Evolutionary conservation across 805 yeast species (phyloP).

Genomic region (Saturnispora galanensis): DNA sequence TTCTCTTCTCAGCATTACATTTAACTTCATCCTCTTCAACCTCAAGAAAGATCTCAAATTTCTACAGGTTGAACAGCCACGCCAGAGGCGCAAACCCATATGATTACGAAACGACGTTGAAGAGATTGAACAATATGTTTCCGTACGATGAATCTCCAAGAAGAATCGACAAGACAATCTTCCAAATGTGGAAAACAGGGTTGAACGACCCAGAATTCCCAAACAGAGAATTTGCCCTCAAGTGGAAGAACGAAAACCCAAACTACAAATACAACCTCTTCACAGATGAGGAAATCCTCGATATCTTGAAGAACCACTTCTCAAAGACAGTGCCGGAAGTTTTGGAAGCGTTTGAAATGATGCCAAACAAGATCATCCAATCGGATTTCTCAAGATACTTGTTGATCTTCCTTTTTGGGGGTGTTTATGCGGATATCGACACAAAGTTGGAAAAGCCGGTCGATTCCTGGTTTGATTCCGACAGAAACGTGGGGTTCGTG

Average conservation of each 20-base stretch:
- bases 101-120: constrained; percentile 24
- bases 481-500: constrained; percentile 42
- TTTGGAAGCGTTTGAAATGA: constrained; percentile 39
- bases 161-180: constrained; percentile 25
- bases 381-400: constrained; percentile 52
- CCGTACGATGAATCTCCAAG: constrained; percentile 27
- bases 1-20: constrained; percentile 18
- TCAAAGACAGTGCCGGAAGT: constrained; percentile 38
- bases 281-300: constrained; percentile 27
- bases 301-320: constrained; percentile 20
- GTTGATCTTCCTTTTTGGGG: constrained; percentile 45
- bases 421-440: constrained; percentile 54
- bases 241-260: constrained; percentile 29
- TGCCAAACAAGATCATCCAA: constrained; percentile 44
- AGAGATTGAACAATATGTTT: constrained; percentile 23
- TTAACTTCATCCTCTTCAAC: constrained; percentile 18
- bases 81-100: constrained; percentile 28
- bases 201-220: constrained; percentile 28
- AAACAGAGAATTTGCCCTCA: constrained; percentile 22
- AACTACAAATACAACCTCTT: constrained; percentile 24
- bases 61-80: constrained; percentile 25
- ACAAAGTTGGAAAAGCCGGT: constrained; percentile 47
- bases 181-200: constrained; percentile 30
- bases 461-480: constrained; percentile 52
- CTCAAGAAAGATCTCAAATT: constrained; percentile 22